Evolutionary conservation across 2,329 filamentous ascomycete genomes (phyloP).

Genomic region (Pseudogymnoascus sp.): DNA sequence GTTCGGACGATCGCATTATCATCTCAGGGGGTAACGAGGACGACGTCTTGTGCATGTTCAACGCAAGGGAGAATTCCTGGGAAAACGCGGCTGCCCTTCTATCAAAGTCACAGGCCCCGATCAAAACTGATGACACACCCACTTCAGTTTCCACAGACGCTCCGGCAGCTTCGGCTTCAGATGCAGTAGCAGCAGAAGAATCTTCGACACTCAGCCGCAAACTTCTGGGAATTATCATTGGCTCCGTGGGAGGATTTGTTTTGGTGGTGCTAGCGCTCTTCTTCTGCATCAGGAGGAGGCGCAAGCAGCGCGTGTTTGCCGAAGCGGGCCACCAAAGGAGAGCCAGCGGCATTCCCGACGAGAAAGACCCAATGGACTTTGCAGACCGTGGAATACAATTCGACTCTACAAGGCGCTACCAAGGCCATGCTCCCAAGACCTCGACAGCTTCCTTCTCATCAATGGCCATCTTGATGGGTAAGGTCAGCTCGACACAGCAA

Average conservation of each 20-base stretch:
- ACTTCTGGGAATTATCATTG: slow-evolving; percentile 74
- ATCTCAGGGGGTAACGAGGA: slow-evolving; percentile 66
- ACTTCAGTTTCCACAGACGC: slow-evolving; percentile 26
- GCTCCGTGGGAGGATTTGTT: slow-evolving; percentile 68
- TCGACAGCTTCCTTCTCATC: slow-evolving; percentile 54
- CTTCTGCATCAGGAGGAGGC: slow-evolving; percentile 54
- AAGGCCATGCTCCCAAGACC: slow-evolving; percentile 43
- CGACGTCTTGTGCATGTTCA: slow-evolving; percentile 67
- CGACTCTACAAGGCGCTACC: slow-evolving; percentile 31
- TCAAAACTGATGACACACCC: slow-evolving; percentile 15
- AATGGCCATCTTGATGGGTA: slow-evolving; percentile 59
- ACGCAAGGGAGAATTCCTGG: slow-evolving; percentile 70
- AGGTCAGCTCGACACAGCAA: slow-evolving; percentile 38
- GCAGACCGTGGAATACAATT: slow-evolving; percentile 34
- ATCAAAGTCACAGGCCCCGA: slow-evolving; percentile 15
- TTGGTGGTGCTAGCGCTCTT: slow-evolving; percentile 45
- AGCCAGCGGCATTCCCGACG: slow-evolving; percentile 42
- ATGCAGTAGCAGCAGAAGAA: slow-evolving; percentile 25
- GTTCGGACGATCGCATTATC: slow-evolving; percentile 56
- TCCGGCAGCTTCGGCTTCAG: slow-evolving; percentile 24
- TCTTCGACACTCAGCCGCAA: slow-evolving; percentile 30
- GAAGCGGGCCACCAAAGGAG: slow-evolving; percentile 39
- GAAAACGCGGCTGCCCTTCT: slow-evolving; percentile 49
- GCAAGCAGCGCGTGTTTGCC: slow-evolving; percentile 45
- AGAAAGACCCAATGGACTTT: slow-evolving; percentile 48